Evolutionary conservation across 2,329 filamentous ascomycete species (phyloP).

Genomic region (Cladosporium sp.): DNA sequence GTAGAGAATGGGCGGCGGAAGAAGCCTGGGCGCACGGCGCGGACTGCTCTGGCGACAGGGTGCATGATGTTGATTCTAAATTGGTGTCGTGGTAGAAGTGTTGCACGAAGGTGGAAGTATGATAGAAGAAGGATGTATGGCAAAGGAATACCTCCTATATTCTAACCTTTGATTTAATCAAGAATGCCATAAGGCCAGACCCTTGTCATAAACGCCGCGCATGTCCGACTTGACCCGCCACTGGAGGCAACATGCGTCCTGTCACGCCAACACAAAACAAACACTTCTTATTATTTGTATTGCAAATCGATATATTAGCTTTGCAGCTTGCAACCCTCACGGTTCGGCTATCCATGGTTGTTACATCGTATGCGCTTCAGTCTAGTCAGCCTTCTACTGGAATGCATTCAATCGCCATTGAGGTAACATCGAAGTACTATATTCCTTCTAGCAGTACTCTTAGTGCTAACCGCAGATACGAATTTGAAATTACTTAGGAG

Average conservation of each 20-base stretch:
- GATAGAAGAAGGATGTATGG: background rate
- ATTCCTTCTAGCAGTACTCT: background rate
- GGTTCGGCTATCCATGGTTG: too few species aligned
- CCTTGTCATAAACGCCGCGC: background rate
- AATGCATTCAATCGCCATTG: background rate
- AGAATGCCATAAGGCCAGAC: background rate
- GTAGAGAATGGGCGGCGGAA: slow-evolving; percentile 29
- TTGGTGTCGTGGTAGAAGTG: background rate
- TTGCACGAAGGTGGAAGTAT: background rate
- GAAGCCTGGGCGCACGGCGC: slow-evolving; percentile 34
- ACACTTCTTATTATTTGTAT: background rate
- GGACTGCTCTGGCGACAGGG: slow-evolving; percentile 24
- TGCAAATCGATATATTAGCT: background rate
- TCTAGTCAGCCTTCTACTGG: background rate
- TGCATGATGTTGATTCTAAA: slow-evolving; percentile 26
- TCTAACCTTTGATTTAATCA: background rate
- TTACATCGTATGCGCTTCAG: background rate
- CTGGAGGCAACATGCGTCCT: background rate
- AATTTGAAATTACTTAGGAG: background rate
- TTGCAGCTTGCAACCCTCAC: too few species aligned
- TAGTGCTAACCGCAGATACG: background rate
- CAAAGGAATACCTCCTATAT: background rate
- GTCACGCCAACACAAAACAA: background rate
- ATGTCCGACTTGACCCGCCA: background rate
- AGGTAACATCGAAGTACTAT: background rate